Evolutionary conservation across 805 yeast genomes (phyloP).

Genomic region (Suhomyces emberorum): DNA sequence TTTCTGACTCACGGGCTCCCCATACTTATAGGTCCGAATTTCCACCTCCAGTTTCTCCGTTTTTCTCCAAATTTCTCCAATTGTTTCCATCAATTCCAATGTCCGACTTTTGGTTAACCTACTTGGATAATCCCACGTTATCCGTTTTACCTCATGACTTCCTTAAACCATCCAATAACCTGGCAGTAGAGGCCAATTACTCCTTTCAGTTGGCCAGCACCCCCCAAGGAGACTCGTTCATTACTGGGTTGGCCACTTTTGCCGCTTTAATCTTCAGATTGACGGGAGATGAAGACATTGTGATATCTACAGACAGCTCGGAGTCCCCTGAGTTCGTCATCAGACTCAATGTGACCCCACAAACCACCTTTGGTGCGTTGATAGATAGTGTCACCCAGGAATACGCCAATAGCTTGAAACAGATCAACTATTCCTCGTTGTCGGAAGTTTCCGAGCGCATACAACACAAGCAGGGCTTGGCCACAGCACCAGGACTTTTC

Average conservation of each 20-base stretch:
- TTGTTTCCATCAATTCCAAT: conserved; percentile 5
- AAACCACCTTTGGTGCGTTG: conserved; percentile 52
- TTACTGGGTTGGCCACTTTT: conserved; percentile 60
- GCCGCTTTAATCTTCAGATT: conserved; percentile 70
- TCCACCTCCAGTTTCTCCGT: too few species aligned
- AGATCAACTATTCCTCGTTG: conserved; percentile 45
- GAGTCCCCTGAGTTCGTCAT: conserved; percentile 50
- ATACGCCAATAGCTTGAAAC: conserved; percentile 30
- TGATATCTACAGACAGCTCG: conserved; percentile 65
- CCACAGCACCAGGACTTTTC: conserved; percentile 61
- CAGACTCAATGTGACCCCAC: conserved; percentile 58
- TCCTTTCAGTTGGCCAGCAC: conserved; percentile 22
- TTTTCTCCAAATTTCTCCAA: background rate
- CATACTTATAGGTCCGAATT: background rate
- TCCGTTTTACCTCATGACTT: conserved; percentile 88
- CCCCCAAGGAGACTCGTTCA: conserved; percentile 29
- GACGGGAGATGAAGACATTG: conserved; percentile 93
- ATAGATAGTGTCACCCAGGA: conserved; percentile 42
- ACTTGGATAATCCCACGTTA: conserved; percentile 75
- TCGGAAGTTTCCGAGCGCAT: conserved; percentile 54
- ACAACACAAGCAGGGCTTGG: conserved; percentile 47
- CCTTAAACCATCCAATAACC: conserved; percentile 68
- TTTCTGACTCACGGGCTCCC: background rate
- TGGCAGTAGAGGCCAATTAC: conserved; percentile 60
- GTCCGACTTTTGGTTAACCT: conserved; percentile 53